Evolutionary conservation across 1,284 basidiomycete genomes (phyloP).

Genomic region (Fomitopsis betulina): DNA sequence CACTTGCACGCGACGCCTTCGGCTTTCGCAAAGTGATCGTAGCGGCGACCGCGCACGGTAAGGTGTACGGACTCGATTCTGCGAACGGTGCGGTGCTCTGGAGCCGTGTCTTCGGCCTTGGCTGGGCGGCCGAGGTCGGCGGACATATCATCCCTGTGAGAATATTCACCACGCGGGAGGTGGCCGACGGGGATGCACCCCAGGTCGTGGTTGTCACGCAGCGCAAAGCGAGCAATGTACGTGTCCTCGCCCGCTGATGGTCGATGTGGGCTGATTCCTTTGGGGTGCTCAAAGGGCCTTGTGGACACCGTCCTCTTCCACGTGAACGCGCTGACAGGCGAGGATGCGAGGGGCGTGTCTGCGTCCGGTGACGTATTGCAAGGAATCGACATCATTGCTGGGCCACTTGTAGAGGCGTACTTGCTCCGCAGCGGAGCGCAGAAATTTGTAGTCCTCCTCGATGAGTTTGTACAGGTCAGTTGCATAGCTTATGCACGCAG

Average conservation of each 20-base stretch:
- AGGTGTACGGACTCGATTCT: conserved; percentile 81
- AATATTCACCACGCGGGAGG: conserved; percentile 49
- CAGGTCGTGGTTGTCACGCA: conserved; percentile 62
- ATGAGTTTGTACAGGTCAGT: conserved; percentile 61
- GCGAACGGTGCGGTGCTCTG: conserved; percentile 74
- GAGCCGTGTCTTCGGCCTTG: conserved; percentile 66
- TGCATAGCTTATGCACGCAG: background rate
- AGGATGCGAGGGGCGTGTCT: conserved; percentile 37
- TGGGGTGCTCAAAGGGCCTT: conserved; percentile 35
- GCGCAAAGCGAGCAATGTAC: conserved; percentile 54
- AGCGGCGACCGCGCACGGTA: conserved; percentile 67
- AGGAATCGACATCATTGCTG: conserved; percentile 56
- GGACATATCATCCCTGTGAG: conserved; percentile 52
- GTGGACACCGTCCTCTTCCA: conserved; percentile 75
- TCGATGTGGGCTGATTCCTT: background rate
- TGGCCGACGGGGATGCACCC: conserved; percentile 43
- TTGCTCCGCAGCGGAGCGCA: conserved; percentile 38
- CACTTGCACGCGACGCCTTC: conserved; percentile 71
- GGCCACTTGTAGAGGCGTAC: conserved; percentile 55
- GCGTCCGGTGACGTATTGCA: conserved; percentile 36
- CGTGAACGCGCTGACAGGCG: conserved; percentile 75
- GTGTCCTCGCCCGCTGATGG: conserved; percentile 19
- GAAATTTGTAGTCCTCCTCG: conserved; percentile 57
- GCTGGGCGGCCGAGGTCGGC: conserved; percentile 55
- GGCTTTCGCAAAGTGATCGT: conserved; percentile 87